Evolutionary conservation across 345 rosid genomes (phyloP), one percentile per base, ranked within the genome.

Genomic region (Carallia brachiata): DNA sequence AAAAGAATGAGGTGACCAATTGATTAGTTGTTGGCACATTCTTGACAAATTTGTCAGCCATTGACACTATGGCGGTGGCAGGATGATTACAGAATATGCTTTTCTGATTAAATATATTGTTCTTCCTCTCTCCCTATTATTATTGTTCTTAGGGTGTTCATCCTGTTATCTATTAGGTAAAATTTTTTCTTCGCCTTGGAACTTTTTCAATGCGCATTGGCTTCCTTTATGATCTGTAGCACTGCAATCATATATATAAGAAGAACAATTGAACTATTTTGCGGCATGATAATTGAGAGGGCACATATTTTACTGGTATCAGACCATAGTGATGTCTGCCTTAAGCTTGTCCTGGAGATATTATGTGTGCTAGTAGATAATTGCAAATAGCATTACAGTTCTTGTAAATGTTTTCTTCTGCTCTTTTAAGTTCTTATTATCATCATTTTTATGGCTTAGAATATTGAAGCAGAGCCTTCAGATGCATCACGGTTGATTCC

Each of bases 401-500:
- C 19, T 23, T 48, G 19, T 36, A 7, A 5, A 34, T 1, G 19
- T 4, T 58, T 48, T 70, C 36, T n/a, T 39, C 61, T 58, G 7
- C 36, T 52, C 17, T 52, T 44, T 3, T 36, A 32, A 10, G 5
- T 31, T 7, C 48, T 17, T 57, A 17, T 55, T 34, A n/a, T 69
- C n/a, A 18, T 67, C 12, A 5, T 75, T 75, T 78, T 82, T 75
- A 54, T 80, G 72, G 17, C 75, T 53, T 73, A 95, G 98, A 87
- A 96, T 81, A 70, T 86, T 79, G 97, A 89, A 77, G 86, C 86
- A 36, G 83, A 83, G 52, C 67, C 92, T 68, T 73, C 89, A 70
- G 98, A 90, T 83, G 86, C 87, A 52, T 86, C 90, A 13, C 88
- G 88, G 69, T 75, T 96, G 74, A 85, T 90, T 79, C 98, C 99